Conservation (phyloP, 306 rosid species). For the Cicer chorassanicum region DNA sequence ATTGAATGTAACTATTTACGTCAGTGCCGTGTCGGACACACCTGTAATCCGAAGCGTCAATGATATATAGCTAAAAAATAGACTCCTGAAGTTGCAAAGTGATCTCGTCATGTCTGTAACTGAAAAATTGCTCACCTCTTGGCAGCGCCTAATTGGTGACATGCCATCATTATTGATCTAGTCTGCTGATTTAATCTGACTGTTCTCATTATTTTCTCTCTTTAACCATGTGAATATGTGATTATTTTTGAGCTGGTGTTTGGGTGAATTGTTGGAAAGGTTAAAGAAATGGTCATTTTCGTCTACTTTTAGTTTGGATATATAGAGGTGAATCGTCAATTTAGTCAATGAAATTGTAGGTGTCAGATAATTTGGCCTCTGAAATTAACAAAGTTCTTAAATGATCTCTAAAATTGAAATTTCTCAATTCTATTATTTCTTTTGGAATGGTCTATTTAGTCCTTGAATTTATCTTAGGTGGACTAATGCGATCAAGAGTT, state of each 20-base stretch:
- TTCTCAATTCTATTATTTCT: neutral
- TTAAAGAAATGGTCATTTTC: neutral
- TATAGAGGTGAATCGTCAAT: neutral
- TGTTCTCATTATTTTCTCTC: neutral
- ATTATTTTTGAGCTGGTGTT: neutral
- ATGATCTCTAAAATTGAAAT: neutral
- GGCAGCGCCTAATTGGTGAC: neutral
- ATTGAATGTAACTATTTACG: no score
- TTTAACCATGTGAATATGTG: slow-evolving; percentile 2
- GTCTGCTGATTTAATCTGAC: neutral
- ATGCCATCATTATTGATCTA: neutral
- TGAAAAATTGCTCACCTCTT: neutral
- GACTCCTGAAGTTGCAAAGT: slow-evolving; percentile 1
- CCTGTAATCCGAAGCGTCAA: no score
- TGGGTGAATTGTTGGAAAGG: slow-evolving; percentile 9
- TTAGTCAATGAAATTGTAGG: neutral
- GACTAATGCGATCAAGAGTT: neutral
- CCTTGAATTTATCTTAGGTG: neutral
- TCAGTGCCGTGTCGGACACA: no score
- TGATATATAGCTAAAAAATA: neutral
- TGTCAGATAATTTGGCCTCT: no score
- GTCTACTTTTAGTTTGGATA: slow-evolving; percentile 5
- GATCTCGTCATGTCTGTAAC: neutral
- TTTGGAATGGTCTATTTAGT: neutral
- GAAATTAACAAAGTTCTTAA: neutral